Base-by-base conservation (phyloP, 805 yeast species). In the Candida arabinofermentans region DNA sequence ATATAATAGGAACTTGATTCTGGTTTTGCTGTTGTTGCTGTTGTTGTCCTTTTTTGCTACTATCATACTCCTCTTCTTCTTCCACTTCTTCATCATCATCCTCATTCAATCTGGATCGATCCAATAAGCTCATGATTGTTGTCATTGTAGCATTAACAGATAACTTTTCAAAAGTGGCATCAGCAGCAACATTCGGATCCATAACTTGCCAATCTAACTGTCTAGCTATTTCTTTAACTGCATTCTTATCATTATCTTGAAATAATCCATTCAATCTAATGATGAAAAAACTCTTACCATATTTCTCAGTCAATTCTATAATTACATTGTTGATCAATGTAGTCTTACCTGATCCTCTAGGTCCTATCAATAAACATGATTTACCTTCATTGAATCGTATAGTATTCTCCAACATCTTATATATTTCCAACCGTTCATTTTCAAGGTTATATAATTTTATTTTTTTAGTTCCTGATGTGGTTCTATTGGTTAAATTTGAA, bases 171-270 rank as follows among this genome's bases (percentile, higher is more conserved):
- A 49, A 47, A 5, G 48, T 32, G 2, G 35, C 54, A 37, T 48
- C 42, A 14, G 43, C 51, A 26, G 42, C 36, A 35, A 35, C 37
- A 36, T 53, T 40, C 39, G 59, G 54, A 5, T 26, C 22, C 19
- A 21, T 21, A 7, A 34, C 23, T 23, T 27, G 36, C 47, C 58
- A 57, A 56, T 87, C 96, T 31, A 91, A 64, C 60, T 90, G 97
- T 34, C 83, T 69, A 0, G 96, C 96, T 43, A 93, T 84, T 49
- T 87, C 90, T 39, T 90, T 73, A 12, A 93, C 75, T 0, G 98
- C 98, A 37, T 75, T 65, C 36, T 71, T 74, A 55, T 91, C 98
- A 50, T 83, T 88, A 4, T 72, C 57, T 56, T 87, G 96, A 3
- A 81, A 71, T 12, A 72, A 62, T 0, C 96, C 96, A 44, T 83